Percentiles rank a stretch among this genome's conserved stretches.
Conservation (phyloP, 1,284 basidiomycete genomes). For the Quambalaria eucalypti region DNA sequence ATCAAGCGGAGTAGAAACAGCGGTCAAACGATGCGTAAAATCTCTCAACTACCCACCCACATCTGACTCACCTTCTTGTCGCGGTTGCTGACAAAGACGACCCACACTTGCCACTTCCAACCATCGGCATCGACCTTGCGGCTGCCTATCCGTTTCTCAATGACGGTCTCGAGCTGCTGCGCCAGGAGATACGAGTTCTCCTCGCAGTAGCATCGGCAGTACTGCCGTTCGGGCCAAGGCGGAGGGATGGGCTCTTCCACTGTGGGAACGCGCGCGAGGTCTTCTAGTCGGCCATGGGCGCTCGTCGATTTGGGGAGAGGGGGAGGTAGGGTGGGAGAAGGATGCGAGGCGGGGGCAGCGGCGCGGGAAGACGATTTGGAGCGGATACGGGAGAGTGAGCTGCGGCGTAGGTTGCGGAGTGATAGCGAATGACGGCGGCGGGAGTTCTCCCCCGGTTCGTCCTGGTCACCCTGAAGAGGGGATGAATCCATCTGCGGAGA, state of each 20-base stretch:
- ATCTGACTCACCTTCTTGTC: constrained; percentile 6
- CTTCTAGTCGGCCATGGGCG: neutral
- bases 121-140: neutral
- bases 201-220: constrained; percentile 24
- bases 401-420: no score
- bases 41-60: neutral
- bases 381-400: no score
- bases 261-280: no score
- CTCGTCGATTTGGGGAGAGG: no score
- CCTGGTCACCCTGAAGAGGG: no score
- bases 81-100: constrained; percentile 22
- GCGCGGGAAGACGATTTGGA: no score
- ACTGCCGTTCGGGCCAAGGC: neutral
- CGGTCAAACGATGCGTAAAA: neutral
- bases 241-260: no score
- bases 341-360: no score
- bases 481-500: no score
- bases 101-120: constrained; percentile 16
- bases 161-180: constrained; percentile 1
- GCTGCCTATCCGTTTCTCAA: neutral
- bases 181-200: constrained; percentile 26
- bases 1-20: neutral
- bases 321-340: no score
- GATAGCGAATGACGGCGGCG: no score
- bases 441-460: no score